A percentile compares a stretch with the other conserved stretches of the same genome.
These are phyloP conservation scores for Lipomyces kockii DNA, from an alignment of 805 yeast species.

Conservation along the genomic window DNA sequence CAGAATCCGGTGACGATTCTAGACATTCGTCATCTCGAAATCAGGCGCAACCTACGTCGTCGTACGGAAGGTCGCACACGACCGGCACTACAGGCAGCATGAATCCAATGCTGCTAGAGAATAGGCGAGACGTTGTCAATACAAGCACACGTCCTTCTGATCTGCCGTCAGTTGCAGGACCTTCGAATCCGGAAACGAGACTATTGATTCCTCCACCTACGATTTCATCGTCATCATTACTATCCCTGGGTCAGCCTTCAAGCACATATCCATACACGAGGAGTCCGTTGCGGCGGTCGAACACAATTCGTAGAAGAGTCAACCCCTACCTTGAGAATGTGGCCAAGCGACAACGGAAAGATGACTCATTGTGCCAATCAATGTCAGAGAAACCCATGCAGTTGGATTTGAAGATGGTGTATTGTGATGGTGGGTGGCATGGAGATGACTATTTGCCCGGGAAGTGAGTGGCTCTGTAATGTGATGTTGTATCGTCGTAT, in stretches of 20 bases:
- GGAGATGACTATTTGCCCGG: conserved; percentile 30
- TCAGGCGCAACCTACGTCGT: conserved; percentile 2
- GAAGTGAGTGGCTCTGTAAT: conserved; percentile 19
- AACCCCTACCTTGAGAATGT: conserved; percentile 24
- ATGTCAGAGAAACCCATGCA: conserved; percentile 18
- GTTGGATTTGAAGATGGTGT: conserved; percentile 23
- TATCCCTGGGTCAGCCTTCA: not conserved
- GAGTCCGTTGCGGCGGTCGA: conserved; percentile 22
- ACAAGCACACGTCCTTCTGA: not conserved
- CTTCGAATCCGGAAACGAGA: conserved; percentile 4
- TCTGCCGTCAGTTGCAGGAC: not conserved
- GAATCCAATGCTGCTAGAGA: conserved; percentile 4
- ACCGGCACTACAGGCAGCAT: not conserved
- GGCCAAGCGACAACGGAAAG: conserved; percentile 27
- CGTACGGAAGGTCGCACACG: conserved; percentile 3
- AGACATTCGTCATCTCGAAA: not conserved
- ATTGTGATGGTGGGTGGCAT: conserved; percentile 37
- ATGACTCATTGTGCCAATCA: conserved; percentile 12
- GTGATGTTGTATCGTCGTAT: not conserved
- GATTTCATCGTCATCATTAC: conserved; percentile 6
- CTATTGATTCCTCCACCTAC: conserved; percentile 12
- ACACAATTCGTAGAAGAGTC: conserved; percentile 24
- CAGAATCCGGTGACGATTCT: not conserved
- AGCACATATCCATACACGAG: conserved; percentile 1
- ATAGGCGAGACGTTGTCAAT: not conserved